Conservation (phyloP, 139 green algal genomes). For the Micractinium conductrix region DNA sequence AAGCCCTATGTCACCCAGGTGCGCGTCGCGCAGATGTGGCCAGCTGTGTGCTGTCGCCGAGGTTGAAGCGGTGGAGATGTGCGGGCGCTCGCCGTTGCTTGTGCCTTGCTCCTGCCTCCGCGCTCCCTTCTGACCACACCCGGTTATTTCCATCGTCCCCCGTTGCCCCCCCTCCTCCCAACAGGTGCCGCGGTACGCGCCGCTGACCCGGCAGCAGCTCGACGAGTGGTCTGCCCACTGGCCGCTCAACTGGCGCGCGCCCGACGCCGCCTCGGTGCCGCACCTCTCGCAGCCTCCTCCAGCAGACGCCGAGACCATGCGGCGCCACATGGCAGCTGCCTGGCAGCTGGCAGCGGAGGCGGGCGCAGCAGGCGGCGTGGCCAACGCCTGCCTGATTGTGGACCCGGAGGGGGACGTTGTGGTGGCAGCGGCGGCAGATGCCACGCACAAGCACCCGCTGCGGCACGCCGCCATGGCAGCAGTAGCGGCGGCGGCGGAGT, state of each 20-base stretch:
- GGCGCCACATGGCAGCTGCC: conserved; percentile 56
- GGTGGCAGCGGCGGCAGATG: conserved; percentile 22
- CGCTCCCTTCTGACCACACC: neutral
- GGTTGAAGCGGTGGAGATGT: too few relatives aligned
- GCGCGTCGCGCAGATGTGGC: too few relatives aligned
- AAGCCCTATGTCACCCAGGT: neutral
- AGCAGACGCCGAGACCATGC: conserved; percentile 42
- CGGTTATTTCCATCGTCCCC: too few relatives aligned
- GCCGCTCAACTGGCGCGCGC: conserved; percentile 76
- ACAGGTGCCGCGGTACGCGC: conserved; percentile 57
- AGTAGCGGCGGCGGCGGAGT: conserved; percentile 63
- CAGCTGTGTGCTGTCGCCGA: too few relatives aligned
- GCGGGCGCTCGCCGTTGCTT: too few relatives aligned
- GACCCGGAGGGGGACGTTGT: conserved; percentile 50
- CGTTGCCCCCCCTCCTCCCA: too few relatives aligned
- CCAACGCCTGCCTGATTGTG: conserved; percentile 77
- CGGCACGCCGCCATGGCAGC: conserved; percentile 83
- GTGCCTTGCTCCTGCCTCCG: neutral
- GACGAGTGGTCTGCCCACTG: conserved; percentile 70
- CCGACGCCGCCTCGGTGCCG: conserved; percentile 29
- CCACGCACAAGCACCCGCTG: conserved; percentile 62
- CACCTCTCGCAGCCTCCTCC: neutral
- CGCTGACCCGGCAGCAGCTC: conserved; percentile 62
- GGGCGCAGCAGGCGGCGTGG: neutral
- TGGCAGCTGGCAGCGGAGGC: conserved; percentile 33